Base-by-base conservation (phyloP, 1,284 basidiomycete genomes). In the Dichomitus squalens region DNA sequence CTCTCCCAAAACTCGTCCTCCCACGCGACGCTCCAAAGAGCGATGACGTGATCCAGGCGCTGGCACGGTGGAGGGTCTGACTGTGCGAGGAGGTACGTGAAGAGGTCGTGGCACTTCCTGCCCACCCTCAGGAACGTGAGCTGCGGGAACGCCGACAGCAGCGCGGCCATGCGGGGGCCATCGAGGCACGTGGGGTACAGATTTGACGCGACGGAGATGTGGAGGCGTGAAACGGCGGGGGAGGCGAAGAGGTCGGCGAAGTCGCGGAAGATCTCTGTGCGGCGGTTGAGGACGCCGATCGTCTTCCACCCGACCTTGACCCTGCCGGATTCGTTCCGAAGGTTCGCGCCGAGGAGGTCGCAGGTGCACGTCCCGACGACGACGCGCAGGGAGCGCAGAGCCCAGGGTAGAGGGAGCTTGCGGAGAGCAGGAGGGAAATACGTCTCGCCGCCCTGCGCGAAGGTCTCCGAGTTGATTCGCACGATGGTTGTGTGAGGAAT, bases 151-250 rank as follows among this genome's bases (percentile, higher is more conserved):
- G 41, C 41, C 16, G 25, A 14, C 3, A 44, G 25, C 11, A 44
- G 41, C 25, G n/a, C 41, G 7, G 41, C 25, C 41, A 44, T 18
- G 41, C 41, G 41, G 12, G 16, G 12, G 16, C 41, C n/a, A 27
- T 44, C 41, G 16, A 44, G 41, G 27, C 41, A 44, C n/a, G 41
- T 44, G 11, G 41, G 41, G 41, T 44, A 44, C 25, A 44, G 41
- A n/a, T 44, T 44, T 4, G 41, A 44, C 25, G 41, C 41, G 41
- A 44, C 41, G 41, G 41, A 44, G 41, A 44, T 44, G 41, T 44
- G 41, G 25, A 44, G 41, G 41, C 41, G 41, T 16, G 41, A 44
- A n/a, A 44, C 41, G 27, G 41, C 41, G 41, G 41, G 41, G 25
- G 41, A 44, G 16, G 41, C 25, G 41, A 44, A 44, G 41, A 44